Base-by-base conservation (phyloP, 768 basidiomycete species). In the Phaeotremella skinneri region DNA sequence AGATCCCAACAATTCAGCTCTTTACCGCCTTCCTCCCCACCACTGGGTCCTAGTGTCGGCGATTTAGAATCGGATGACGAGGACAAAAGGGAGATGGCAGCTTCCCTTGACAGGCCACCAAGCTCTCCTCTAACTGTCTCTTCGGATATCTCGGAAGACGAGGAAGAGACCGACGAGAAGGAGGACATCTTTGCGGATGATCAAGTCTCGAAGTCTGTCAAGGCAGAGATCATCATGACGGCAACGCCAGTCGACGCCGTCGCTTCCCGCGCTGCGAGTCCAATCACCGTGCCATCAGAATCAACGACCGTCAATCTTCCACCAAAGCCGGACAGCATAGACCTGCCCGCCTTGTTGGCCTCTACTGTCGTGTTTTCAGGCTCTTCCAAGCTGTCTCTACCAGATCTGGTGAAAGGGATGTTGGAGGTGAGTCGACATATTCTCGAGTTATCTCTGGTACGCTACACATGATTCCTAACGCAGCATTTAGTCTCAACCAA, bases 371-470 rank as follows among this genome's bases (percentile, higher is more conserved):
- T 76, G 0, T 76, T 76, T 50, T 76, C 75, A 2, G 75, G 75
- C 1, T 65, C 62, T 1, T 69, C 67, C 27, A 75, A 74, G 29
- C 58, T 70, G 32, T 65, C 62, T 48, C 48, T 70, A 30, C 74
- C 74, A 25, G 75, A 76, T 61, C 58, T 76, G n/a, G 73, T 76
- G 43, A 76, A 75, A 55, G 69, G 69, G 27, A 69, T 76, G 59
- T 55, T 76, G 16, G 75, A 76, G 56, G 75, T 76, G 59, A 66
- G 75, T 70, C 37, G 4, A 14, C 7, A 20, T 23, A 14, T 2
- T 39, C 37, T 23, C 5, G 26, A 42, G 17, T 9, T 37, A n/a
- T 11, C 5, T 7, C 9, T 37, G 7, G 34, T 7, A 45, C 43
- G 23, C 14, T 23, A 43, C 47, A 29, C 9, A 48, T 32, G 23